These are phyloP conservation scores for Mucor racemosus DNA, from an alignment of 371 early-diverging fungal genomes.

Conservation along the genomic window DNA sequence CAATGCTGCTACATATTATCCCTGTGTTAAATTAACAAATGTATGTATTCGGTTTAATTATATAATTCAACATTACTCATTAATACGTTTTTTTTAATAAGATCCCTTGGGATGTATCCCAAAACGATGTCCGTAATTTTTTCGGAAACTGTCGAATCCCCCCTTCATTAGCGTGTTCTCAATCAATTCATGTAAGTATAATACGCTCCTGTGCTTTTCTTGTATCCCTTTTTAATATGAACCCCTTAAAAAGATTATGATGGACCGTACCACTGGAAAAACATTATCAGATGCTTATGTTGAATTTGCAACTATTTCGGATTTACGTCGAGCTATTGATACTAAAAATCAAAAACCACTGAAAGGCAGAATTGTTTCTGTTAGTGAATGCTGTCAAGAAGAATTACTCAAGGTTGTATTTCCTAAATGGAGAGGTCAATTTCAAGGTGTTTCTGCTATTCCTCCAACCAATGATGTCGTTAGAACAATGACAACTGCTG, in stretches of 20 bases:
- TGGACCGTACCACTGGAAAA: constrained; percentile 69
- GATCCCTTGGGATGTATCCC: constrained; percentile 67
- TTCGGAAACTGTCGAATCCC: constrained; percentile 48
- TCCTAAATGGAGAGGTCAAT: constrained; percentile 71
- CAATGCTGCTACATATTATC: constrained; percentile 12
- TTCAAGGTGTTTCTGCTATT: constrained; percentile 49
- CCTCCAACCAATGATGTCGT: constrained; percentile 42
- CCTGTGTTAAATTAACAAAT: constrained; percentile 50
- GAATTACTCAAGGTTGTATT: constrained; percentile 70
- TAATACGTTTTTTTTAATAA: constrained; percentile 21
- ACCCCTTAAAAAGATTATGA: constrained; percentile 45
- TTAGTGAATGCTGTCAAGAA: constrained; percentile 66
- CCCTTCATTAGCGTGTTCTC: constrained; percentile 41
- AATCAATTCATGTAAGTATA: constrained; percentile 55
- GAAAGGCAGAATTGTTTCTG: constrained; percentile 70
- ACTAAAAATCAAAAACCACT: constrained; percentile 59
- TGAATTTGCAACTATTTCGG: constrained; percentile 57
- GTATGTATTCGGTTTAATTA: constrained; percentile 25
- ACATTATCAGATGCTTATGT: constrained; percentile 70
- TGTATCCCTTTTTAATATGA: not conserved
- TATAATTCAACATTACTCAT: not conserved
- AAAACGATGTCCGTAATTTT: constrained; percentile 56
- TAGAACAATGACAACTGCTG: constrained; percentile 50
- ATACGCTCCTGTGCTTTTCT: constrained; percentile 3
- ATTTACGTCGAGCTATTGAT: constrained; percentile 54